Conservation (phyloP, 164 flowering plant species). For the Umbellularia californica region DNA sequence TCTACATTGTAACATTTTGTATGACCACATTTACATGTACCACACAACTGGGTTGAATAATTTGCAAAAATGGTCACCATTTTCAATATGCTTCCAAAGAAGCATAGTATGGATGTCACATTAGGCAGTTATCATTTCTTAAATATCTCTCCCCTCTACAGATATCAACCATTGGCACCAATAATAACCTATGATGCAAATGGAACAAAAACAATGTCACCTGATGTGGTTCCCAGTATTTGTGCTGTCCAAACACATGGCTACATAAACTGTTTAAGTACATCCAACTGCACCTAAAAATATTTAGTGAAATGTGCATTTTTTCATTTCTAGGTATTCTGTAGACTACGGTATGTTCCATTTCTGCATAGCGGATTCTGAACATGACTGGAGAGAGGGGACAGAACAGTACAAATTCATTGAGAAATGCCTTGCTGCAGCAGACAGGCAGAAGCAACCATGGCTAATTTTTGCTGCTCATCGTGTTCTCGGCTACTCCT, state of each 20-base stretch:
- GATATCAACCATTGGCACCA: neutral
- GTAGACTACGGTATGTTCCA: constrained; percentile 86
- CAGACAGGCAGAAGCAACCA: constrained; percentile 71
- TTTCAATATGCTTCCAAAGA: neutral
- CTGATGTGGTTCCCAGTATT: neutral
- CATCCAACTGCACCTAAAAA: neutral
- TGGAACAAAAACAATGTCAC: neutral
- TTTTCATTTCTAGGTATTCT: constrained; percentile 47
- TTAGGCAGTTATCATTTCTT: too few relatives aligned
- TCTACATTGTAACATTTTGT: neutral
- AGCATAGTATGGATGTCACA: neutral
- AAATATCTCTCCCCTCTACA: neutral
- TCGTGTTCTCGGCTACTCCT: constrained; percentile 81
- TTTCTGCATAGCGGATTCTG: constrained; percentile 80
- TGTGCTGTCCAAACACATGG: neutral
- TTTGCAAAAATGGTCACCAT: neutral
- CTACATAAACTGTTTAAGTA: neutral
- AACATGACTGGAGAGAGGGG: constrained; percentile 90
- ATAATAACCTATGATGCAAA: neutral
- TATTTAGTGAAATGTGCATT: neutral
- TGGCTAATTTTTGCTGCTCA: constrained; percentile 84
- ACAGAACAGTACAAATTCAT: constrained; percentile 73
- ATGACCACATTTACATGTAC: neutral
- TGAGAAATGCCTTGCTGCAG: constrained; percentile 72
- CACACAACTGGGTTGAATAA: neutral